Base-by-base conservation (phyloP, 2,329 filamentous ascomycete genomes). In the Fusarium nygamai region DNA sequence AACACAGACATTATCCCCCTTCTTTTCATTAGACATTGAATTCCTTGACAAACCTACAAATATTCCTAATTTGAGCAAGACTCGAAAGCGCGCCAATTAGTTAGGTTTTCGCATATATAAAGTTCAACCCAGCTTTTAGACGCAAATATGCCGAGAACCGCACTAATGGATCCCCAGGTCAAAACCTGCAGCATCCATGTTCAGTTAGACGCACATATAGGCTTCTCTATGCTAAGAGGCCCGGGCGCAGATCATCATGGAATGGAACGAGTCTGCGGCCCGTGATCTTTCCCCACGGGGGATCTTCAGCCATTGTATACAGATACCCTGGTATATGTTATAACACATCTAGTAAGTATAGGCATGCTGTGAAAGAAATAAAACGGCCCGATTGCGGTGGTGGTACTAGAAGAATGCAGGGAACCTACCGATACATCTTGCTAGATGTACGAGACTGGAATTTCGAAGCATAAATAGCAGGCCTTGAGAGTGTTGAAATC, bases 31-130 rank as follows among this genome's bases (percentile, higher is more conserved):
- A n/a, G 22, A 57, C 7, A 5, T 29, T 8, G 14, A 20, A 9
- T 12, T 9, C 4, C 24, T 39, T 9, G 6, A 22, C 27, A 8
- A 11, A 8, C 20, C 10, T 0, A 24, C 6, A 0, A 19, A 19
- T 7, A 14, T n/a, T 14, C 4, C 11, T 31, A 17, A 41, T 31
- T 38, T 22, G 3, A 19, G 51, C 2, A 19, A 8, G 22, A 20
- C 20, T 5, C 6, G 8, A 56, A 56, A 41, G 39, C 54, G 54
- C 31, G 19, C 39, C 29, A 58, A 58, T 58, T 12, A 27, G 9
- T 27, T 19, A 13, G 6, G 6, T 20, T 19, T 7, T 2, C 8
- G 31, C 9, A 17, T 7, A 17, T 6, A 58, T 47, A 31, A 34
- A 58, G 39, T 47, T 58, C 29, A 34, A 13, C 4, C 39, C 10